These are phyloP conservation scores for Avena eriantha DNA, from an alignment of 176 grass and related monocot genomes.

Conservation along the genomic window DNA sequence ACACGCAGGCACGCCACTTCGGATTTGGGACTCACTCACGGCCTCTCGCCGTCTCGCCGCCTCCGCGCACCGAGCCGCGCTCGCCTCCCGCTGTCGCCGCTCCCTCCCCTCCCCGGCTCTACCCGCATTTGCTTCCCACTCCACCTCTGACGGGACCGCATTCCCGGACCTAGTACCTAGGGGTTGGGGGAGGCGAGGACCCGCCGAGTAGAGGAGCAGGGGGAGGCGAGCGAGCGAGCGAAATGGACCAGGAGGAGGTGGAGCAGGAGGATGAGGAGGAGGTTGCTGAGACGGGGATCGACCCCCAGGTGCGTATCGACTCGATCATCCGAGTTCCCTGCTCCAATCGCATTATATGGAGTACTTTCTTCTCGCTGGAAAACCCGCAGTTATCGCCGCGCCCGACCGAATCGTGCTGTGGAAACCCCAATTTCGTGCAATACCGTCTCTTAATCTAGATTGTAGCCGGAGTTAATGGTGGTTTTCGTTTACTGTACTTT, in stretches of 20 bases:
- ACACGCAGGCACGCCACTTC: neutral
- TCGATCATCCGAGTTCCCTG: neutral
- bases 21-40: neutral
- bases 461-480: neutral
- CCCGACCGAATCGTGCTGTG: conserved; percentile 20
- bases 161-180: neutral
- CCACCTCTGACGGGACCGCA: neutral
- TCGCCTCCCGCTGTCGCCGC: neutral
- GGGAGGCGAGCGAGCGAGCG: conserved; percentile 11
- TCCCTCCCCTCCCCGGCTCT: neutral
- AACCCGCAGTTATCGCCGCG: neutral
- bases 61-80: neutral
- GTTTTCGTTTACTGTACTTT: neutral
- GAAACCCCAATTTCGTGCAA: conserved; percentile 25
- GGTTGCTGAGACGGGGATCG: conserved; percentile 57
- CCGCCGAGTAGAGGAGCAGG: conserved; percentile 1
- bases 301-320: conserved; percentile 64
- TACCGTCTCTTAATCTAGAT: conserved; percentile 4
- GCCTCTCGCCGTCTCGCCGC: neutral
- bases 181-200: neutral
- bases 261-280: conserved; percentile 50
- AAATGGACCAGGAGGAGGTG: conserved; percentile 48
- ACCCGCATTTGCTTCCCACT: neutral
- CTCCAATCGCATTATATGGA: neutral
- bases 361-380: neutral